phyloP scores from a whole-genome alignment of 2,329 filamentous ascomycete genomes.

The Ophiocordyceps unilateralis region DNA sequence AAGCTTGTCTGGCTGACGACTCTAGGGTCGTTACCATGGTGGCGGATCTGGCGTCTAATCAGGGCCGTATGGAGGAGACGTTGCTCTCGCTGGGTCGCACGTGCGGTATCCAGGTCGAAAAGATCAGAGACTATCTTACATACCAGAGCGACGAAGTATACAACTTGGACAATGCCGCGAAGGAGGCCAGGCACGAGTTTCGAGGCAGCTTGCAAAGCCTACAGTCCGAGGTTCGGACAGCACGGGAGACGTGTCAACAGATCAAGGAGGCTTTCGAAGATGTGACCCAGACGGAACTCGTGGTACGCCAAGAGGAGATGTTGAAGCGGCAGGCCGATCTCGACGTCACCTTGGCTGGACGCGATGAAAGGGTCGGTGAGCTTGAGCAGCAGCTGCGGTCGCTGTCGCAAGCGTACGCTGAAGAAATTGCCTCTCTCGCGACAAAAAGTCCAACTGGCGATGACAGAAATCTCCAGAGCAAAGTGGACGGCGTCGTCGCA shows the following conservation, averaged over 20 bases:
- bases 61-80: not conserved
- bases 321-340: conserved; percentile 4
- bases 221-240: not conserved
- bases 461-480: conserved; percentile 4
- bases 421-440: conserved; percentile 7
- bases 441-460: conserved; percentile 1
- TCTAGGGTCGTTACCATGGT: not conserved
- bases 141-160: not conserved
- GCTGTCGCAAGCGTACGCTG: conserved; percentile 5
- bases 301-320: conserved; percentile 1
- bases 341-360: conserved; percentile 5
- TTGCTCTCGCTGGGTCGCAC: not conserved
- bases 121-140: not conserved
- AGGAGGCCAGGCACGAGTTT: not conserved
- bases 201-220: not conserved
- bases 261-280: conserved; percentile 5
- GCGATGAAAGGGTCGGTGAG: conserved; percentile 6
- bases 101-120: not conserved
- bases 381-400: conserved; percentile 7
- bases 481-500: conserved; percentile 5
- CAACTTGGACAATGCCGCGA: not conserved
- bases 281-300: conserved; percentile 1
- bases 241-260: conserved; percentile 5
- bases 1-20: not conserved
- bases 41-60: not conserved